Evolutionary conservation across 2,329 filamentous ascomycete genomes (phyloP), one percentile per base, ranked within the genome.

Genomic region (Aotearoamyces nothofagi): DNA sequence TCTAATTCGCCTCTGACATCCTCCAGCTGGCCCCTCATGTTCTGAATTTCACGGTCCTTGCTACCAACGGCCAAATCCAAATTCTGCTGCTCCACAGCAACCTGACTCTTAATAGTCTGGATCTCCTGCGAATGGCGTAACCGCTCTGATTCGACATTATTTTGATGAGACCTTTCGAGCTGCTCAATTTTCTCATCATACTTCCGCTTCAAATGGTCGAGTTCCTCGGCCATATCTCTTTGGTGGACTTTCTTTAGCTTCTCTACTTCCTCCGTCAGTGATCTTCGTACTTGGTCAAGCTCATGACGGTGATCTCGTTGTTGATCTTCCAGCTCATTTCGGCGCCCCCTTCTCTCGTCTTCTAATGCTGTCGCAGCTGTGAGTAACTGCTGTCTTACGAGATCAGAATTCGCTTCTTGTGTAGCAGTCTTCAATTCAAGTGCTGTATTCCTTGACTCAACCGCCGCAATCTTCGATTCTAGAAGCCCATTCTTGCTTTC

Each of bases 191-290:
- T 67, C 5, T 63, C 59, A 31, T 58, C 49, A 33, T 60, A 52
- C 23, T 60, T 49, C 34, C 61, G 51, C 38, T 59, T 55, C 40
- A 20, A 7, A n/a, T n/a, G n/a, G n/a, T n/a, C n/a, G n/a, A n/a
- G n/a, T n/a, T n/a, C n/a, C 19, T 20, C 8, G 19, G 19, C 72
- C 10, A 82, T 48, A 42, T 81, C 70, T n/a, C 35, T 33, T 29
- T 44, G 39, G 11, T 42, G 39, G 27, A 37, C 39, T 15, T 42
- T 38, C 29, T 53, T 47, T 12, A 83, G 41, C 4, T 70, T 66
- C 5, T 73, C 67, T n/a, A 87, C 45, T 29, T 80, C 75, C 30
- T 81, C 73, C 34, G 69, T 63, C 38, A 87, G 74, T 25, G 66
- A 60, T 32, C 64, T 69, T 9, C 64, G 56, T 22, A 77, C 43